phyloP scores from a whole-genome alignment of 306 rosid species.

The Malus sieversii region DNA sequence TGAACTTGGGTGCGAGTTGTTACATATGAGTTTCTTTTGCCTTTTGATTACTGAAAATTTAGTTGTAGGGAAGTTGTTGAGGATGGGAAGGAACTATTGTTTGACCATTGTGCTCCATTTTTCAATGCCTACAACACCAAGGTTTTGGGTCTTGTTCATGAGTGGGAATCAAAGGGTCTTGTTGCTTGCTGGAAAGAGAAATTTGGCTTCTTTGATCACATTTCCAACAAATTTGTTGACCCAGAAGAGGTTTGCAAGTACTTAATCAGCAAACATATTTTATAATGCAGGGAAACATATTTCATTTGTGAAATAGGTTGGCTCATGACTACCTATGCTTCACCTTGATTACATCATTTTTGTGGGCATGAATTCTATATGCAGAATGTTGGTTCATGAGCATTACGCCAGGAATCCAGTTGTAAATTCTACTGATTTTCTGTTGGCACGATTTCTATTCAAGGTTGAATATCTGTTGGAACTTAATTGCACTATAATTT shows the following conservation, averaged over 20 bases:
- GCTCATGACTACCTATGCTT: background rate
- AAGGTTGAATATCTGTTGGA: conserved; percentile 7
- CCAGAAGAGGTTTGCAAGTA: conserved; percentile 49
- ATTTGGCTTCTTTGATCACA: conserved; percentile 62
- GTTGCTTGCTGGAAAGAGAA: conserved; percentile 77
- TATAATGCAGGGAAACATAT: background rate
- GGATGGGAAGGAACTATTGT: conserved; percentile 75
- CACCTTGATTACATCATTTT: background rate
- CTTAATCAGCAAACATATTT: background rate
- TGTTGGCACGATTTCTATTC: conserved; percentile 6
- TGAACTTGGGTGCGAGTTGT: background rate
- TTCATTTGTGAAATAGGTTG: background rate
- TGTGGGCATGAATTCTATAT: conserved; percentile 79
- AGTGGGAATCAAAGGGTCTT: conserved; percentile 73
- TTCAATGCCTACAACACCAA: conserved; percentile 59
- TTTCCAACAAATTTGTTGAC: conserved; percentile 41
- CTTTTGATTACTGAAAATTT: background rate
- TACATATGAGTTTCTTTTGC: background rate
- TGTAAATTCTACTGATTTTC: conserved; percentile 16
- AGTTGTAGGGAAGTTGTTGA: conserved; percentile 49
- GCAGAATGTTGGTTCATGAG: conserved; percentile 24
- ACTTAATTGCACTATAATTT: background rate
- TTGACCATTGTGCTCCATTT: conserved; percentile 88
- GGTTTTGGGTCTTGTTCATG: conserved; percentile 42
- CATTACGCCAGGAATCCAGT: conserved; percentile 73